A percentile compares a stretch with the other conserved stretches of the same genome.
Conservation (phyloP, 225 moss, liverwort and hornwort genomes). For the Takakia lepidozioides region DNA sequence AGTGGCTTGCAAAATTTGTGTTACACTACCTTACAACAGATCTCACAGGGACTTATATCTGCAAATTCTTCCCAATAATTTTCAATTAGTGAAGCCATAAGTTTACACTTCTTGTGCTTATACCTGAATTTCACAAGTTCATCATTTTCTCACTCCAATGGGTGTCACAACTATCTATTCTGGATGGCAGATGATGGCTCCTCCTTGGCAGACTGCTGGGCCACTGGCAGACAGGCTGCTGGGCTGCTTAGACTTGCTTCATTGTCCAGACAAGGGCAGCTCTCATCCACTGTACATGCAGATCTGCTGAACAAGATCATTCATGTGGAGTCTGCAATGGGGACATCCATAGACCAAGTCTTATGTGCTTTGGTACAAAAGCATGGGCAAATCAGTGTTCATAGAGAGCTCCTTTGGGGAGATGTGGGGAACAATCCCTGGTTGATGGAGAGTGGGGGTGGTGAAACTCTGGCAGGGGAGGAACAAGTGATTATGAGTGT, state of each 20-base stretch:
- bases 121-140: too few relatives aligned
- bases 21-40: too few relatives aligned
- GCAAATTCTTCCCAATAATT: too few relatives aligned
- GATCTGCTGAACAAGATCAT: too few relatives aligned
- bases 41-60: too few relatives aligned
- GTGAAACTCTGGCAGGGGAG: conserved; percentile 24
- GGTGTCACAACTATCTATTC: too few relatives aligned
- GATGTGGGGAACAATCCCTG: conserved; percentile 36
- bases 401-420: conserved; percentile 31
- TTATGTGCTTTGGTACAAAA: conserved; percentile 41
- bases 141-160: too few relatives aligned
- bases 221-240: conserved; percentile 50
- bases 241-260: conserved; percentile 37
- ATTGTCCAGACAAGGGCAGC: conserved; percentile 11
- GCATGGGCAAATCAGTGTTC: conserved; percentile 36
- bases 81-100: too few relatives aligned
- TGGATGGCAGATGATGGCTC: conserved; percentile 70
- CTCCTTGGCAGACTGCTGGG: conserved; percentile 72
- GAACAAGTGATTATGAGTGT: conserved; percentile 29
- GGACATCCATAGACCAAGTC: conserved; percentile 22
- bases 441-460: conserved; percentile 27
- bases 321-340: conserved; percentile 3
- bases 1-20: too few relatives aligned
- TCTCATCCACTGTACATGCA: too few relatives aligned
- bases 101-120: too few relatives aligned